Evolutionary conservation across 257 asterid species (phyloP).

Genomic region (Thymus mandschuricus): DNA sequence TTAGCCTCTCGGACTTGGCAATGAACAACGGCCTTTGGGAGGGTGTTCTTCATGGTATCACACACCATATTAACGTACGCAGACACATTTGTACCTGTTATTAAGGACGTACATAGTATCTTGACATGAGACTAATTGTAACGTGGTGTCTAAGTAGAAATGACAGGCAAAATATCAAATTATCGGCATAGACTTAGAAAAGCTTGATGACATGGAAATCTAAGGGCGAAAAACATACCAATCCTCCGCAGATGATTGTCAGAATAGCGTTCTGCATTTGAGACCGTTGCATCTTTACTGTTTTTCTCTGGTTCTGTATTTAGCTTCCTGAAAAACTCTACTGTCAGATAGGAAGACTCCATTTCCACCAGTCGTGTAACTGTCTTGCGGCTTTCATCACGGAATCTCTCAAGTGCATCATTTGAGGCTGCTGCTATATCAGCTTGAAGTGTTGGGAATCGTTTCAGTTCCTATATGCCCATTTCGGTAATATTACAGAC

Average conservation of each 20-base stretch:
- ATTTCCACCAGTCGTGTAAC: conserved; percentile 87
- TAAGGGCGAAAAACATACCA: conserved; percentile 43
- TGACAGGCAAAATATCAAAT: conserved; percentile 1
- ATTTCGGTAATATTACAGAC: conserved; percentile 5
- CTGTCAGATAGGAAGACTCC: conserved; percentile 96
- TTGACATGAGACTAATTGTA: neutral
- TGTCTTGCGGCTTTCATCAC: conserved; percentile 94
- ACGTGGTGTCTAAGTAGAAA: neutral
- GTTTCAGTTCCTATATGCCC: conserved; percentile 71
- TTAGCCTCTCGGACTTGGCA: conserved; percentile 97
- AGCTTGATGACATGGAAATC: neutral
- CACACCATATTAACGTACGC: conserved; percentile 83
- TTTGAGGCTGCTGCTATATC: conserved; percentile 95
- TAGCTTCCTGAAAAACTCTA: conserved; percentile 88
- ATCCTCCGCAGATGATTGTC: conserved; percentile 80
- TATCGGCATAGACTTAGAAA: neutral
- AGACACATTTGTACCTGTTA: conserved; percentile 78
- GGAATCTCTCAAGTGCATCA: conserved; percentile 90
- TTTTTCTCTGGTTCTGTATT: conserved; percentile 82
- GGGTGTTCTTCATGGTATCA: conserved; percentile 73
- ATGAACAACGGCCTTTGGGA: conserved; percentile 98
- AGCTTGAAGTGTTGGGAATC: conserved; percentile 89
- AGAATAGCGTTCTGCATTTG: conserved; percentile 74
- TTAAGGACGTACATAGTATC: no score
- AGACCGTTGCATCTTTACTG: conserved; percentile 27